phyloP scores from a whole-genome alignment of 768 basidiomycete genomes.

The Podaxis mareebaensis region DNA sequence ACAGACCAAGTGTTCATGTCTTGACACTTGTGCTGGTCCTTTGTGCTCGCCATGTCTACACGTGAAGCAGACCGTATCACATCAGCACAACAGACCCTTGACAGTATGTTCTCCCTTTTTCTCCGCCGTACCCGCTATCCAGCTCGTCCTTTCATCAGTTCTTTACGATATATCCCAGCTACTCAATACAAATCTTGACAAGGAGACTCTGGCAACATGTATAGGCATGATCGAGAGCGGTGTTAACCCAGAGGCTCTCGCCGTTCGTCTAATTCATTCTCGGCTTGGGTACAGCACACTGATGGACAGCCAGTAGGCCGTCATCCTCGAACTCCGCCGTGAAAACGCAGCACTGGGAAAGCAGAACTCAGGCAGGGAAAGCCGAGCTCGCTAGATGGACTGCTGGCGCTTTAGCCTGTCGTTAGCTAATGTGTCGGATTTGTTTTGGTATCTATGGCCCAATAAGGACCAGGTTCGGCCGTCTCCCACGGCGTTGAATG shows the following conservation, averaged over 20 bases:
- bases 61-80: slow-evolving; percentile 60
- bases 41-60: slow-evolving; percentile 32
- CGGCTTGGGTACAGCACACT: neutral
- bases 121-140: neutral
- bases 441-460: slow-evolving; percentile 8
- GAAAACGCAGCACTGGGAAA: slow-evolving; percentile 52
- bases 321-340: slow-evolving; percentile 79
- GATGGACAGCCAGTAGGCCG: slow-evolving; percentile 52
- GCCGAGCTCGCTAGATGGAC: slow-evolving; percentile 8
- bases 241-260: slow-evolving; percentile 89
- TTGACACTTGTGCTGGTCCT: neutral
- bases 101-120: slow-evolving; percentile 47
- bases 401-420: neutral
- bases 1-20: neutral
- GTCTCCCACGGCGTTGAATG: slow-evolving; percentile 5
- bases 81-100: slow-evolving; percentile 70
- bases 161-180: slow-evolving; percentile 87
- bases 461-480: slow-evolving; percentile 13
- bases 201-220: slow-evolving; percentile 89
- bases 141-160: slow-evolving; percentile 45
- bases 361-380: slow-evolving; percentile 19
- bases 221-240: slow-evolving; percentile 91
- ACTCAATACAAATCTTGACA: slow-evolving; percentile 84
- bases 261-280: slow-evolving; percentile 47
- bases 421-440: neutral